Evolutionary conservation across 495 filamentous ascomycete species (phyloP), one percentile per base, ranked within the genome.

Genomic region (Hypoxylon lenormandii): DNA sequence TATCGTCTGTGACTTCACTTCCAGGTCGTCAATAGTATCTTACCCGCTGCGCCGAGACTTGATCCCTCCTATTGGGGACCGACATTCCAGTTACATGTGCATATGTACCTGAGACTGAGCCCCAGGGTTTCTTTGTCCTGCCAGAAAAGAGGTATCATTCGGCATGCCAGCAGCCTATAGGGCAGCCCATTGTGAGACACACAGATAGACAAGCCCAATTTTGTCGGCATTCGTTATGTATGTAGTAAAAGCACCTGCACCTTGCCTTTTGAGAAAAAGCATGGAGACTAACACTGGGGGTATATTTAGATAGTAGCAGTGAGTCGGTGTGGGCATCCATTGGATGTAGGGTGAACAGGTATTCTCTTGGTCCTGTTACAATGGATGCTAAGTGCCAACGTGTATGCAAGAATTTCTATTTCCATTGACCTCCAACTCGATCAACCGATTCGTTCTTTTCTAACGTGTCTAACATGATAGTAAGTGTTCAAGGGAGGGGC

Each of bases 71-170:
- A 52, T 65, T 36, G 18, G 33, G 36, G 36, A 38, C 18, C 30
- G 30, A 28, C 6, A 8, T 6, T 18, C 3, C 3, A 15, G n/a
- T 56, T 42, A 43, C 19, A 52, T 38, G 13, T n/a, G n/a, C n/a
- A n/a, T 15, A 38, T 47, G 15, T 65, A 58, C 46, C 36, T 58
- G 55, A 30, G 49, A 49, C 63, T 59, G 63, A 66, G 40, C 40
- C 48, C 47, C 26, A 16, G 38, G 5, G 11, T n/a, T 55, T 40
- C 43, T 49, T 21, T 28, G 19, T 38, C 13, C n/a, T 36, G 51
- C 36, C 42, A 16, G 45, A 36, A 15, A 15, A 40, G 49, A 33
- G n/a, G 21, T 15, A n/a, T 36, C 21, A n/a, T 40, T 49, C 52
- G 53, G 59, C 52, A 49, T 48, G 46, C 26, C 19, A 52, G 37